Evolutionary conservation across 1,139 yeast genomes (phyloP).

Genomic region (Diutina ranongensis): DNA sequence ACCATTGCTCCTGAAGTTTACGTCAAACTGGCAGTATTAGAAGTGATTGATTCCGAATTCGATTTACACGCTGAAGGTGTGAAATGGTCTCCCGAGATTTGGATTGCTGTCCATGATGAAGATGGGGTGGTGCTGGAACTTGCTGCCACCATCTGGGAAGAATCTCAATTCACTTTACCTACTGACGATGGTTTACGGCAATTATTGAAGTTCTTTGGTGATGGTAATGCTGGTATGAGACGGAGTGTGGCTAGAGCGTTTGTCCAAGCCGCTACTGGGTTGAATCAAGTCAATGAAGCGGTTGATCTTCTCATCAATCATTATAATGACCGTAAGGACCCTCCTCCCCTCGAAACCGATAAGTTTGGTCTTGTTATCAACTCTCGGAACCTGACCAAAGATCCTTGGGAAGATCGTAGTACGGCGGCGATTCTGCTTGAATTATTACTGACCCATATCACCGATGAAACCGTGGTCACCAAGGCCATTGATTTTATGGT

Average conservation of each 20-base stretch:
- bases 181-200: constrained; percentile 30
- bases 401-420: constrained; percentile 76
- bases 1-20: constrained; percentile 53
- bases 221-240: constrained; percentile 51
- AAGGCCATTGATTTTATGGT: constrained; percentile 49
- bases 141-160: constrained; percentile 81
- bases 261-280: constrained; percentile 20
- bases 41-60: constrained; percentile 77
- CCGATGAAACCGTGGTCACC: constrained; percentile 32
- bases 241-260: constrained; percentile 55
- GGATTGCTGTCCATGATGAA: constrained; percentile 70
- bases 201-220: constrained; percentile 40
- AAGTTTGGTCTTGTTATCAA: constrained; percentile 70
- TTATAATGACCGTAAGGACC: constrained; percentile 51
- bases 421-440: constrained; percentile 66
- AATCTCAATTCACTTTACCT: constrained; percentile 41
- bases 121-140: constrained; percentile 50
- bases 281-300: constrained; percentile 15
- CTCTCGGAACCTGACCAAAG: constrained; percentile 47
- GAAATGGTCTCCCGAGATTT: constrained; percentile 48
- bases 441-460: constrained; percentile 34
- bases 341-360: constrained; percentile 69
- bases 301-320: constrained; percentile 38
- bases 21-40: constrained; percentile 71
- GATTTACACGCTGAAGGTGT: constrained; percentile 46